Base-by-base conservation (phyloP, 768 basidiomycete species). In the Pseudohyphozyma bogoriensis region DNA sequence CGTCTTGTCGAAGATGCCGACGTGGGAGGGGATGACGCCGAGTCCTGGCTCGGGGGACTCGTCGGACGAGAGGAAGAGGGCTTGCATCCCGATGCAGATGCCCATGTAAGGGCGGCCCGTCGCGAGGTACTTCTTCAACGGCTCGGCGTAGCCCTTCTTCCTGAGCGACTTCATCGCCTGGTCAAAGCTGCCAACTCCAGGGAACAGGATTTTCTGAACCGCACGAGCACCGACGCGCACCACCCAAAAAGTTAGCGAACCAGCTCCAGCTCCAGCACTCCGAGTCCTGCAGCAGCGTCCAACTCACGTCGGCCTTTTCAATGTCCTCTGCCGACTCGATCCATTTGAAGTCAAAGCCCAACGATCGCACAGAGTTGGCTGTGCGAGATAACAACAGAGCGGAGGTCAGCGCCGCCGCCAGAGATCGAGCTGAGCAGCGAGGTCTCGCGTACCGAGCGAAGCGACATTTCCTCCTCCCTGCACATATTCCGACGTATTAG, bases 31-130 rank as follows among this genome's bases (percentile, higher is more conserved):
- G 63, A 99, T 84, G 65, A 89, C 74, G 22, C 83, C 87, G 26
- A 97, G 79, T n/a, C 93, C 92, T n/a, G 70, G 73, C 31, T 77
- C 76, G 20, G 82, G 79, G 18, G 85, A 84, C 77, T 99, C 95
- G 62, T 81, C 76, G 20, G 93, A 96, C 18, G 86, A 83, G 59
- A 81, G 77, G 76, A 90, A 97, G 63, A 99, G 86, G 59, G 95
- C 82, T 75, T 99, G 95, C 84, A 99, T 85, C 69, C 95, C 95
- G 71, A 99, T 88, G 76, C 95, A 99, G 77, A 99, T 97, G 40
- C 89, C 89, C 62, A 71, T 67, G 69, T 95, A 99, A 3, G 93
- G 95, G 68, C 80, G 82, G 29, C 95, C 93, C 15, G 88, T 88
- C 20, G 76, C 74, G 68, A 99, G 83, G 74, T 96, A 99, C 53